Evolutionary conservation across 306 rosid species (phyloP).

Genomic region (Dalbergia cultrata): DNA sequence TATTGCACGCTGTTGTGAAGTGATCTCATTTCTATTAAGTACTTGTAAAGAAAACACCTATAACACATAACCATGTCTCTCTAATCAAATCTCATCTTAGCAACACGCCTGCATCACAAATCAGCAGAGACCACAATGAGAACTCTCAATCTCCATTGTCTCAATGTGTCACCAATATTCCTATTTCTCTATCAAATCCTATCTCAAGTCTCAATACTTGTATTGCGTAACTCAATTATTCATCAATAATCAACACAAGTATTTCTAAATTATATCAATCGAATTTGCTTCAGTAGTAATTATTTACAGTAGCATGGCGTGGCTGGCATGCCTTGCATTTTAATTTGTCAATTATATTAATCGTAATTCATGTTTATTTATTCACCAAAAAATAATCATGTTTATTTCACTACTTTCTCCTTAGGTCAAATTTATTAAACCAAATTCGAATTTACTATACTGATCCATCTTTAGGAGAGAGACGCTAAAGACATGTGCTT

Average conservation of each 20-base stretch:
- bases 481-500: background rate
- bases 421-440: background rate
- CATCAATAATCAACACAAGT: too few species aligned
- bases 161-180: background rate
- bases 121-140: background rate
- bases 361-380: background rate
- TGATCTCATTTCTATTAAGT: background rate
- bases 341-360: background rate
- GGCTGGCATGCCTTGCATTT: background rate
- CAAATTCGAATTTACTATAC: background rate
- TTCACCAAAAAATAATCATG: too few species aligned
- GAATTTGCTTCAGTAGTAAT: too few species aligned
- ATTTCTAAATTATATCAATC: too few species aligned
- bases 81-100: background rate
- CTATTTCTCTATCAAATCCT: background rate
- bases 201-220: too few species aligned
- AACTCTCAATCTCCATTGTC: background rate
- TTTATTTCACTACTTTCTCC: background rate
- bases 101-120: background rate
- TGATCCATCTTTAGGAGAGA: background rate
- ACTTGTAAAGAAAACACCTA: background rate
- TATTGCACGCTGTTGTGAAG: slow-evolving; percentile 9
- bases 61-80: background rate
- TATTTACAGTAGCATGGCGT: too few species aligned
- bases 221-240: too few species aligned